Evolutionary conservation across 1,139 yeast species (phyloP).

Genomic region (Citeromyces hawaiiensis): DNA sequence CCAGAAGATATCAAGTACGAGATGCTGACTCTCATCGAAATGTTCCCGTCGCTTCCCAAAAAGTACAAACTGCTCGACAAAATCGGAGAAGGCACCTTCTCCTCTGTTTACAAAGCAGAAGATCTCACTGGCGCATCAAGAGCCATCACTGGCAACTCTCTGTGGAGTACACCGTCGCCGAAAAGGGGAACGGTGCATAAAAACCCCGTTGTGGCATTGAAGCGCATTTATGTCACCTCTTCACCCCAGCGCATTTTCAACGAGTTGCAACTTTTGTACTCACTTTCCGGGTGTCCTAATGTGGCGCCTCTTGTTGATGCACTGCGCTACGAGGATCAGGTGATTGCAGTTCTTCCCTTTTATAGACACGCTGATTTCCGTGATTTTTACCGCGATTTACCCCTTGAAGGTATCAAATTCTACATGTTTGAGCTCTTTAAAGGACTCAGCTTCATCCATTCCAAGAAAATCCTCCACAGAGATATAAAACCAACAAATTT

Average conservation of each 20-base stretch:
- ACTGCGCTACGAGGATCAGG: slow-evolving; percentile 78
- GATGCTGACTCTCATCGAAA: slow-evolving; percentile 44
- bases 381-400: slow-evolving; percentile 70
- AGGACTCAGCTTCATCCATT: slow-evolving; percentile 67
- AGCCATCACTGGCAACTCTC: slow-evolving; percentile 21
- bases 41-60: slow-evolving; percentile 48
- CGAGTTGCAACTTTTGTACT: slow-evolving; percentile 67
- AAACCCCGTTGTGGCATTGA: slow-evolving; percentile 69
- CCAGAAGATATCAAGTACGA: slow-evolving; percentile 48
- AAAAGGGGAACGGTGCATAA: slow-evolving; percentile 9
- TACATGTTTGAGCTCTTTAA: slow-evolving; percentile 72
- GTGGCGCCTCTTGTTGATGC: slow-evolving; percentile 90
- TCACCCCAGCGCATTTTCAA: slow-evolving; percentile 84
- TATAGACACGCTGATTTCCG: slow-evolving; percentile 87
- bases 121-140: slow-evolving; percentile 37
- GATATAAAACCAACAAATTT: slow-evolving; percentile 89
- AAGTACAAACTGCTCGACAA: slow-evolving; percentile 64
- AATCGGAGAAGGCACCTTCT: slow-evolving; percentile 93
- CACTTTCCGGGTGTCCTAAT: slow-evolving; percentile 51
- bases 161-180: slow-evolving; percentile 14
- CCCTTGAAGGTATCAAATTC: slow-evolving; percentile 64
- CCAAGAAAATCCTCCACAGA: slow-evolving; percentile 68
- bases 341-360: slow-evolving; percentile 83
- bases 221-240: slow-evolving; percentile 88
- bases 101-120: slow-evolving; percentile 81